Percentiles rank a stretch among this genome's conserved stretches.
phyloP scores from a whole-genome alignment of 176 grass and related monocot genomes.

The Chloris gayana region DNA sequence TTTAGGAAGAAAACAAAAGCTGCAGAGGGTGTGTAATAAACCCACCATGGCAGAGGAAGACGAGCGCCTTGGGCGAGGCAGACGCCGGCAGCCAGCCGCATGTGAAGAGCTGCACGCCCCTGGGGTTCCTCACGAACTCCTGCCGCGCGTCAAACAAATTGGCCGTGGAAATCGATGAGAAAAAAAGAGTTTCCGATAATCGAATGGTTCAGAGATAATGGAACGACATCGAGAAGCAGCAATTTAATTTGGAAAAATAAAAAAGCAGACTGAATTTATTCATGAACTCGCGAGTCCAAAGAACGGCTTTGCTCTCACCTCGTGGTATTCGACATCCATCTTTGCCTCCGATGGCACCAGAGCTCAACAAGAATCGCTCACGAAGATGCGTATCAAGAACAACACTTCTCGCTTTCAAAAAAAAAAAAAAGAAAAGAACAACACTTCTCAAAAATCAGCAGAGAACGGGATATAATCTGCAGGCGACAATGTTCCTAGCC shows the following conservation, averaged over 20 bases:
- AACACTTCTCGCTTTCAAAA: neutral
- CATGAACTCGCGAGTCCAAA: neutral
- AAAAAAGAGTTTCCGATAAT: neutral
- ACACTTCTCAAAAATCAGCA: too few relatives aligned
- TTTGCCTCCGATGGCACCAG: neutral
- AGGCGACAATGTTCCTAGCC: neutral
- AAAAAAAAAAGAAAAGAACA: too few relatives aligned
- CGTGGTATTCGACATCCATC: conserved; percentile 79
- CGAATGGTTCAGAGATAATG: neutral
- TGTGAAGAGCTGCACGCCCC: conserved; percentile 82
- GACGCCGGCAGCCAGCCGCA: conserved; percentile 81
- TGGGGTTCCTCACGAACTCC: conserved; percentile 76
- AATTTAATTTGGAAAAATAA: neutral
- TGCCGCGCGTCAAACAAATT: neutral
- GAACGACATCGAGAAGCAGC: neutral
- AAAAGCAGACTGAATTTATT: neutral
- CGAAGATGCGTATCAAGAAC: neutral
- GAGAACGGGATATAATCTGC: neutral
- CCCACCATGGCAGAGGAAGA: conserved; percentile 94
- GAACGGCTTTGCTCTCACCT: conserved; percentile 54
- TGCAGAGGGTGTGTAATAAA: too few relatives aligned
- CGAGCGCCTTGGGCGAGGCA: conserved; percentile 71
- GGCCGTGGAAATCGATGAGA: neutral
- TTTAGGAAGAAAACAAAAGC: too few relatives aligned
- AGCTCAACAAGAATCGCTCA: neutral